These are phyloP conservation scores for Clonostachys solani DNA, from an alignment of 2,329 filamentous ascomycete species.

Conservation along the genomic window DNA sequence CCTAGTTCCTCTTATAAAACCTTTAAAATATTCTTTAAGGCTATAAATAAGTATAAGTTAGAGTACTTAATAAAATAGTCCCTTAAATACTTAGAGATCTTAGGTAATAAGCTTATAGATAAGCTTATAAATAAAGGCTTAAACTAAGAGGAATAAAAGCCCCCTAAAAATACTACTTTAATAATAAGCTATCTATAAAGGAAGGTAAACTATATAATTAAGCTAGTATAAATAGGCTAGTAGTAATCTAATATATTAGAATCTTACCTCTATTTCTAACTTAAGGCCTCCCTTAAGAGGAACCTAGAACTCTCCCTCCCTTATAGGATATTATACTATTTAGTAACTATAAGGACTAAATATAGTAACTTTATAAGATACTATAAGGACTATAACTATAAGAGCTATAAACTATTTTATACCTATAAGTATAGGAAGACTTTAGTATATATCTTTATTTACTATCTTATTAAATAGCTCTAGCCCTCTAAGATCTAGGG, in stretches of 20 bases:
- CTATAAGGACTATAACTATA: no score
- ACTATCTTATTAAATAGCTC: not conserved
- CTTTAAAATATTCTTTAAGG: not conserved
- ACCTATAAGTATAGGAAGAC: not conserved
- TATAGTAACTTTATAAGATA: not conserved
- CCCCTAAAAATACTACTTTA: not conserved
- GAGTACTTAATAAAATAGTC: not conserved
- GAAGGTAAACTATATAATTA: not conserved
- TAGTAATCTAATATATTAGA: not conserved
- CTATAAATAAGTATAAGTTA: not conserved
- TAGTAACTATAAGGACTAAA: not conserved
- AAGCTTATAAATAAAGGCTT: not conserved
- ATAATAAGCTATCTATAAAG: not conserved
- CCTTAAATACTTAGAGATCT: not conserved
- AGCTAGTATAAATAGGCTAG: not conserved
- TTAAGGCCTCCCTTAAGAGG: not conserved
- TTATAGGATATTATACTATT: not conserved
- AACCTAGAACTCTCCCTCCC: not conserved
- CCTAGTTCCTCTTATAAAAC: not conserved
- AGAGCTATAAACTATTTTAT: not conserved
- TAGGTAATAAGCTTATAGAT: not conserved
- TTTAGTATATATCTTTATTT: not conserved
- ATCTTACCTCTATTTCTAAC: not conserved
- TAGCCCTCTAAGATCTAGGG: no score
- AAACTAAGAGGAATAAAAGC: not conserved